Evolutionary conservation across 495 filamentous ascomycete genomes (phyloP).

Genomic region (Mycothermus thermophilus): DNA sequence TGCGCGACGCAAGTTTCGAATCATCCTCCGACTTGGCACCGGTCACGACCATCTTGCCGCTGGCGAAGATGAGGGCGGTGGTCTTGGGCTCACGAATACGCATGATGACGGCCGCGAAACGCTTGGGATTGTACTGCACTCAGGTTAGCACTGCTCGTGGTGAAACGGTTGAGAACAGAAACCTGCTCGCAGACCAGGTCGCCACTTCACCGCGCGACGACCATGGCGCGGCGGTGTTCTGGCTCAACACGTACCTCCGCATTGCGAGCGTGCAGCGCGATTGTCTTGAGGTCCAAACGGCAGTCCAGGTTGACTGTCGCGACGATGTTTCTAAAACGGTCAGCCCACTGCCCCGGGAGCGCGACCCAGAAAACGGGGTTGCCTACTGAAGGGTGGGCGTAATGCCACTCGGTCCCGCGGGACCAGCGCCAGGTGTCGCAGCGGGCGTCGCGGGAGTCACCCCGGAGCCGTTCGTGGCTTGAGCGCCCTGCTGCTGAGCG

Average conservation of each 20-base stretch:
- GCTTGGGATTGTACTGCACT: constrained; percentile 43
- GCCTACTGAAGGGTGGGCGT: constrained; percentile 94
- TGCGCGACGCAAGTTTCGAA: constrained; percentile 88
- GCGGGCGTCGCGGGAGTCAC: constrained; percentile 92
- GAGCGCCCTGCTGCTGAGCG: constrained; percentile 44
- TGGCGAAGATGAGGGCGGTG: constrained; percentile 93
- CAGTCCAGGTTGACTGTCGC: constrained; percentile 98
- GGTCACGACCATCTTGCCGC: constrained; percentile 98
- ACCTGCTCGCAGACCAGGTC: too few relatives aligned
- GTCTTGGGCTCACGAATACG: constrained; percentile 98
- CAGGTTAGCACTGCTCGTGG: constrained; percentile 28
- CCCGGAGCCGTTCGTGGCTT: constrained; percentile 53
- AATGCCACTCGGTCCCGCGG: constrained; percentile 66
- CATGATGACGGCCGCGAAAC: constrained; percentile 99
- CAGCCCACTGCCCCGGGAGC: constrained; percentile 37
- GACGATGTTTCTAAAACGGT: constrained; percentile 89
- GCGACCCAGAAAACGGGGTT: constrained; percentile 42
- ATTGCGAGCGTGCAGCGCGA: constrained; percentile 94
- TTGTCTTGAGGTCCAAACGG: constrained; percentile 96
- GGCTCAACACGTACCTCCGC: constrained; percentile 46
- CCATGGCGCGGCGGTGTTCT: too few relatives aligned
- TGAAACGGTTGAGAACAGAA: constrained; percentile 25
- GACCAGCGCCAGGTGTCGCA: constrained; percentile 73
- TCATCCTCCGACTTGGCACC: constrained; percentile 98
- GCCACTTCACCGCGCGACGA: too few relatives aligned